Conservation (phyloP, 2,329 filamentous ascomycete species). For the Phialophora chinensis region DNA sequence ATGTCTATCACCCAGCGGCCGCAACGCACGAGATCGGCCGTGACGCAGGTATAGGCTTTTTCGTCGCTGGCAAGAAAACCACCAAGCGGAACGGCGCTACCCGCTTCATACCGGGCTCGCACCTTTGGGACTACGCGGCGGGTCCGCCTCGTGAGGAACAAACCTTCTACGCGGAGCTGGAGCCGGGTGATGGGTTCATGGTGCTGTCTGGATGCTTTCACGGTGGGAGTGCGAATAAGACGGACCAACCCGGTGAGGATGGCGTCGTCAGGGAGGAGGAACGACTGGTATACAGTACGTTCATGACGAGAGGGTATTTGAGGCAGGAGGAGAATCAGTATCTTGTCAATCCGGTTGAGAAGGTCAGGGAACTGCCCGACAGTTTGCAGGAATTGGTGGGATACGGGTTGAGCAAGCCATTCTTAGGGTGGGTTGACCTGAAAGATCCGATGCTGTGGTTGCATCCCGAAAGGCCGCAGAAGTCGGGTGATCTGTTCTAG, state of each 20-base stretch:
- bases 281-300: slow-evolving; percentile 39
- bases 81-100: slow-evolving; percentile 44
- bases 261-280: slow-evolving; percentile 39
- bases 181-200: slow-evolving; percentile 47
- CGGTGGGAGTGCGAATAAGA: slow-evolving; percentile 42
- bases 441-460: slow-evolving; percentile 34
- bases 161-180: slow-evolving; percentile 42
- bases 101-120: slow-evolving; percentile 42
- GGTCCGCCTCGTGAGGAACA: slow-evolving; percentile 29
- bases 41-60: slow-evolving; percentile 40
- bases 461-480: slow-evolving; percentile 25
- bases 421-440: slow-evolving; percentile 35
- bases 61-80: slow-evolving; percentile 40
- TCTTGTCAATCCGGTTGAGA: slow-evolving; percentile 36
- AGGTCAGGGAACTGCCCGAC: slow-evolving; percentile 32
- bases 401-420: slow-evolving; percentile 38
- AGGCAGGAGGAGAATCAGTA: slow-evolving; percentile 42
- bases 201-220: slow-evolving; percentile 47
- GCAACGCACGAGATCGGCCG: slow-evolving; percentile 37
- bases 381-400: slow-evolving; percentile 38
- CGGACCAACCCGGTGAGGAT: slow-evolving; percentile 19
- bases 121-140: slow-evolving; percentile 40
- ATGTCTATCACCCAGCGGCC: slow-evolving; percentile 31
- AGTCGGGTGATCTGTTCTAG: slow-evolving; percentile 19
- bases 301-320: slow-evolving; percentile 38